phyloP scores from a whole-genome alignment of 495 filamentous ascomycete species.

The Hypoxylon trugodes region DNA sequence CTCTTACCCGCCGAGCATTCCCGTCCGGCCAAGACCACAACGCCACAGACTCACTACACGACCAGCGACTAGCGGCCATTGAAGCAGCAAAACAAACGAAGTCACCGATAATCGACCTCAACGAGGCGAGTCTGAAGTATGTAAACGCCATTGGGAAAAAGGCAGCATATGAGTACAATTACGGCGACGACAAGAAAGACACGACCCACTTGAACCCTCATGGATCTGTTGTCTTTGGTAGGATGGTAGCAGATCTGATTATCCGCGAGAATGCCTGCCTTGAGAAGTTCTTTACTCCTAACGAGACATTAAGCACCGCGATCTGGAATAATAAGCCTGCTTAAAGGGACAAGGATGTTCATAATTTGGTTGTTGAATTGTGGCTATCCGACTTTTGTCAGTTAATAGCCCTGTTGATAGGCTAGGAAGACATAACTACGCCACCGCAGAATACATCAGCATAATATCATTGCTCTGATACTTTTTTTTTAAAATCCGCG shows the following conservation, averaged over 20 bases:
- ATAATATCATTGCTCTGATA: background rate
- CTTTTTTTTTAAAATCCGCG: background rate
- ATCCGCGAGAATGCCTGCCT: conserved; percentile 31
- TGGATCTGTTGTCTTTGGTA: conserved; percentile 57
- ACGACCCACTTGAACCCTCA: conserved; percentile 57
- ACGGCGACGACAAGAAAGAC: conserved; percentile 45
- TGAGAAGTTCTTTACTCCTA: conserved; percentile 38
- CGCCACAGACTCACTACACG: conserved; percentile 51
- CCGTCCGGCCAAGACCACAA: conserved; percentile 45
- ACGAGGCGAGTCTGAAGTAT: conserved; percentile 52
- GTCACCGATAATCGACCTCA: conserved; percentile 53
- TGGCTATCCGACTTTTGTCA: background rate
- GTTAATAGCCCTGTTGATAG: background rate
- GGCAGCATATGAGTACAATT: conserved; percentile 52
- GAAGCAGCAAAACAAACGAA: conserved; percentile 44
- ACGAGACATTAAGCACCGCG: conserved; percentile 41
- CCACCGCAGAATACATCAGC: conserved; percentile 1
- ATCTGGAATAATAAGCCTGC: conserved; percentile 48
- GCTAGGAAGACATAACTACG: conserved; percentile 4
- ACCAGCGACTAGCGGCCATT: conserved; percentile 51
- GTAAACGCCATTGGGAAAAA: conserved; percentile 55
- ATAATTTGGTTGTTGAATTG: background rate
- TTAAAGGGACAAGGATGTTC: background rate
- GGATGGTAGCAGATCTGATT: conserved; percentile 55
- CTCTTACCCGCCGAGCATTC: conserved; percentile 52